Conservation (phyloP, 345 rosid genomes). For the Heritiera fomes region DNA sequence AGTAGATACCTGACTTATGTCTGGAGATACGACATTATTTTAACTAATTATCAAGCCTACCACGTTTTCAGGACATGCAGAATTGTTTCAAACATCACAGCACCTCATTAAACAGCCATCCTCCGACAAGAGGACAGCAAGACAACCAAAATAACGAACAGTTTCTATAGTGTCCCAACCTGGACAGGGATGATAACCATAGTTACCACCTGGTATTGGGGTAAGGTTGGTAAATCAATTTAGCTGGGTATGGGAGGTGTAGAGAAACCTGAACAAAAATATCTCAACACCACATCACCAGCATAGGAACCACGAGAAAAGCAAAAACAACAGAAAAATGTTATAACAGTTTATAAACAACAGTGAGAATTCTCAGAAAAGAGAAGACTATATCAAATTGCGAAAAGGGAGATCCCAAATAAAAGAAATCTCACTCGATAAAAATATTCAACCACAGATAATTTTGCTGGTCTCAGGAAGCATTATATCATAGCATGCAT, state of each 20-base stretch:
- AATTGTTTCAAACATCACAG: neutral
- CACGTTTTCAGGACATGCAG: neutral
- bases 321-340: neutral
- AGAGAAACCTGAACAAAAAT: neutral
- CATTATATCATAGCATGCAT: constrained; percentile 19
- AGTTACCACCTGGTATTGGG: constrained; percentile 32
- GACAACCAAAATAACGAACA: too few relatives aligned
- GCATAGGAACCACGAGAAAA: neutral
- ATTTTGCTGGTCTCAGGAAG: constrained; percentile 34
- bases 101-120: too few relatives aligned
- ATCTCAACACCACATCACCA: neutral
- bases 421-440: constrained; percentile 27
- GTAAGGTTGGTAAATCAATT: constrained; percentile 29
- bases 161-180: constrained; percentile 30
- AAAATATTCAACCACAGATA: constrained; percentile 18
- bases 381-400: constrained; percentile 19
- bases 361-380: too few relatives aligned
- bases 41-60: neutral
- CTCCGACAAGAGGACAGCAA: too few relatives aligned
- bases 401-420: constrained; percentile 28
- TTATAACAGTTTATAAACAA: neutral
- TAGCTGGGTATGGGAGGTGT: constrained; percentile 12
- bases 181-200: constrained; percentile 38
- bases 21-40: neutral
- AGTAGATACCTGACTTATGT: neutral